Evolutionary conservation across 1,139 yeast species (phyloP).

Genomic region (Petasospora fabianii): DNA sequence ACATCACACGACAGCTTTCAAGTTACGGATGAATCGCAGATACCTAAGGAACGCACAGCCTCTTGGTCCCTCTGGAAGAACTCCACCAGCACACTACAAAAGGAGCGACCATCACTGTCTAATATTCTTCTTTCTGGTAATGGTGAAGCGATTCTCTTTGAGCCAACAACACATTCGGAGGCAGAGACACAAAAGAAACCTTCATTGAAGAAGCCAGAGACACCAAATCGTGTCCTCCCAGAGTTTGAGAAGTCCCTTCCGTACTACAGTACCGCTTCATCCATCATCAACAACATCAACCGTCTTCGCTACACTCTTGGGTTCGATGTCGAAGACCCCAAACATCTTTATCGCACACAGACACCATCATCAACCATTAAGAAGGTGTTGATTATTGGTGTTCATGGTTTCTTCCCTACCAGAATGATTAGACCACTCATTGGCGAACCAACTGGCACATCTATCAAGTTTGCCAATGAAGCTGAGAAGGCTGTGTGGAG

Average conservation of each 20-base stretch:
- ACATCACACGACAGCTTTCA: background rate
- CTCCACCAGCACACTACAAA: conserved; percentile 6
- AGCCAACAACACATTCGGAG: conserved; percentile 11
- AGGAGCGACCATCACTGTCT: conserved; percentile 14
- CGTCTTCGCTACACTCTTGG: conserved; percentile 24
- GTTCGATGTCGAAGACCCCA: conserved; percentile 24
- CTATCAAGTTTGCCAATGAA: conserved; percentile 79
- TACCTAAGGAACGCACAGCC: conserved; percentile 12
- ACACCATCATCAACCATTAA: conserved; percentile 27
- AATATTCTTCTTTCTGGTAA: conserved; percentile 21
- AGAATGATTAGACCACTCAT: conserved; percentile 77
- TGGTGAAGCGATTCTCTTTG: conserved; percentile 25
- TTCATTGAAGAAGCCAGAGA: conserved; percentile 4
- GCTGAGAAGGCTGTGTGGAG: conserved; percentile 74
- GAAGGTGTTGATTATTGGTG: conserved; percentile 78
- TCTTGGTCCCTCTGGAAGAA: conserved; percentile 28
- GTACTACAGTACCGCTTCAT: conserved; percentile 17
- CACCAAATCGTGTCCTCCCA: conserved; percentile 32
- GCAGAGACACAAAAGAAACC: conserved; percentile 2
- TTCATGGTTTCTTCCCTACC: conserved; percentile 94
- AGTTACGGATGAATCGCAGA: background rate
- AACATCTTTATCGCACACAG: conserved; percentile 30
- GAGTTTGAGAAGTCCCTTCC: conserved; percentile 32
- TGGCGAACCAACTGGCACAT: conserved; percentile 93
- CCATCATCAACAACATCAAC: conserved; percentile 21